Base-by-base conservation (phyloP, 768 basidiomycete species). In the Tylopilus rubrobrunneus region DNA sequence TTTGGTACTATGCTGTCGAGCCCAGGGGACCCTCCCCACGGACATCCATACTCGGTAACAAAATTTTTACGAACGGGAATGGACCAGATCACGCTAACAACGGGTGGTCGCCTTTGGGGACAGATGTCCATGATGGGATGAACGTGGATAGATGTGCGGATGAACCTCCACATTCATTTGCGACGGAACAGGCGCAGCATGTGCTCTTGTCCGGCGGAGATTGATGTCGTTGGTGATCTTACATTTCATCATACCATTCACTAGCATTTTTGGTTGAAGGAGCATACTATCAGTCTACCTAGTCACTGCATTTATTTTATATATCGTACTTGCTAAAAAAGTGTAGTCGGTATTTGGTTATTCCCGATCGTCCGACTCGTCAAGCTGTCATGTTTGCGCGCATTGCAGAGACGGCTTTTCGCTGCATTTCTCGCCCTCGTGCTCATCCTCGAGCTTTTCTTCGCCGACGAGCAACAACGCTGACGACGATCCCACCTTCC, bases 1-100 rank as follows among this genome's bases (percentile, higher is more conserved):
- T 85, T 67, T 91, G 90, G 89, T 86, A 87, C 42, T 93, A 93
- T 58, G 90, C 90, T 19, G 87, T 92, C 25, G 90, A 92, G 61
- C 86, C 89, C 1, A 74, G 71, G 25, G 58, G 71, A 12, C 17
- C 60, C 34, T 53, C 43, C 25, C 60, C 62, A 46, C 51, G 58
- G 17, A 43, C 45, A 25, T 25, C 25, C 25, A 25, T 25, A 25
- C 50, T 21, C 31, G 61, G 48, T 23, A 45, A 54, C 53, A 58
- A 57, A 46, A 47, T 57, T 48, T 55, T 57, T 6, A 44, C 59
- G 21, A 67, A 73, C 25, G 62, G 60, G 51, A 62, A 67, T 33
- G 58, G 60, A 37, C 51, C 58, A 46, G 33, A 45, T 39, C 37
- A 55, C 48, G 47, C 39, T 44, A 46, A 34, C 17, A 41, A 53